Base-by-base conservation (phyloP, 805 yeast species). In the Jamesozyma piceae region DNA sequence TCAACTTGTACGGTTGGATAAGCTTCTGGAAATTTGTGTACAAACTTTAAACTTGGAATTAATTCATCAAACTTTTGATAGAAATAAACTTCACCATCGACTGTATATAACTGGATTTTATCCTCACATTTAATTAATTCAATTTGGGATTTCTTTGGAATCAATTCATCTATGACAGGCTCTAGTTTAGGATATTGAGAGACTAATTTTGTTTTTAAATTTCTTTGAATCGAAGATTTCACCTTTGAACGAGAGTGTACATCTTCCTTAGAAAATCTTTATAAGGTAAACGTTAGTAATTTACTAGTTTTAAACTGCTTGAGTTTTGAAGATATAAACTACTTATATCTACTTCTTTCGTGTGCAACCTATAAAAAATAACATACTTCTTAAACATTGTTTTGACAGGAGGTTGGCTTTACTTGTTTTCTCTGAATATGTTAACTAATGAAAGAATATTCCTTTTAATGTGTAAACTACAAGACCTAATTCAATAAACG, bases 221-320 rank as follows among this genome's bases (percentile, higher is more conserved):
- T 82, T 62, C 97, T 76, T 63, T 88, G 95, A n/a, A 83, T 89
- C 1, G 97, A 89, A 0, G 95, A 84, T 64, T 89, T 89, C 63
- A 89, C 81, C 58, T 90, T 90, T 13, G 96, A 80, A 50, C 92
- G 80, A 8, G 95, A 82, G 54, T 87, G 95, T 42, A 88, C 75
- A 58, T 89, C 96, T 34, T 87, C 95, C 50, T 77, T 80, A 26
- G 86, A 74, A 67, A 88, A 87, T 60, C 78, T 73, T 39, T 33
- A 20, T 6, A 28, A 13, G n/a, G n/a, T n/a, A n/a, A n/a, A 11
- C 27, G 27, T 20, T 34, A 34, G 32, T 34, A 34, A 20, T 11
- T 11, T 17, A 6, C 27, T 19, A 13, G 5, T 11, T 19, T 33
- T 15, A 17, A 33, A 17, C n/a, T 19, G n/a, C n/a, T n/a, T n/a